Evolutionary conservation across 768 basidiomycete species (phyloP), one percentile per base, ranked within the genome.

Genomic region (Imleria badia): DNA sequence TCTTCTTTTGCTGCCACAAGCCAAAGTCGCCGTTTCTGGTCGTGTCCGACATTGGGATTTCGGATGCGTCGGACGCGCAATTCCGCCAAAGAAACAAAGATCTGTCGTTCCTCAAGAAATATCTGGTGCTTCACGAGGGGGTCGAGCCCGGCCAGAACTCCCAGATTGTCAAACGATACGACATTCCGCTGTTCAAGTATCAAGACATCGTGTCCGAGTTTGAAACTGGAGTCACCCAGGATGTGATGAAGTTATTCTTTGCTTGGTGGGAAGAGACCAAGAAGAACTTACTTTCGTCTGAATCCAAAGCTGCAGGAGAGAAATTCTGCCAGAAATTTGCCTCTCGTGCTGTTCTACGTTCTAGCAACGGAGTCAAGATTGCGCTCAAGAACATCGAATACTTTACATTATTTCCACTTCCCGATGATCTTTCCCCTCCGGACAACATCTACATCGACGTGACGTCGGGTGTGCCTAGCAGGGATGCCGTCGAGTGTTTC

Each of bases 351-450:
- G 30, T 53, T 9, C 19, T 62, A 22, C 17, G 14, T 19, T 35
- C 38, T 29, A 62, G 14, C 9, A 19, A 38, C 14, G 51, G 45
- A 17, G 33, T 12, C 33, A 6, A 30, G 20, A 50, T 50, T 26
- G 68, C 77, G 1, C 82, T 96, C 61, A 76, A 76, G 65, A 83
- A 81, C 2, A 89, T 85, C 65, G 78, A 78, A 52, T 75, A 74
- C 10, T 76, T 79, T 15, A 73, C 74, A 20, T 73, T 75, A 12
- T 73, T 76, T n/a, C 83, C 92, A 15, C 86, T 89, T 3, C 52
- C 72, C 3, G 88, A 91, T 52, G 83, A 89, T 14, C 92, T 93
- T 6, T 73, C 94, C 8, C 94, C 94, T 6, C 70, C 73, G 2
- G 77, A 88, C 59, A 82, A 90, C 4, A 76, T 98, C 0, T 90